Evolutionary conservation across 1,139 yeast genomes (phyloP).

Genomic region (Geotrichum macrosporum): DNA sequence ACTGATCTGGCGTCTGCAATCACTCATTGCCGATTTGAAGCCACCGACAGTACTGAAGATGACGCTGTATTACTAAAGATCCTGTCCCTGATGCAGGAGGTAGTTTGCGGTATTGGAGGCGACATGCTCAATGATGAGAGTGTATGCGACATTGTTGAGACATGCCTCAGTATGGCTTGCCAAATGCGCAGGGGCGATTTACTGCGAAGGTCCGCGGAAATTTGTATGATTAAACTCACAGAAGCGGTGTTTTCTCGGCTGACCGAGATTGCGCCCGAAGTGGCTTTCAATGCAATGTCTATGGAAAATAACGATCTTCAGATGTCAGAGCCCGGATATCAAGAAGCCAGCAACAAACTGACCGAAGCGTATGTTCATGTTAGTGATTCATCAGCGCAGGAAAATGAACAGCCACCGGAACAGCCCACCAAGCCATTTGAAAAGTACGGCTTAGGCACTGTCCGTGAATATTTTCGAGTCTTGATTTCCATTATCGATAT

Average conservation of each 20-base stretch:
- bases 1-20: slow-evolving; percentile 68
- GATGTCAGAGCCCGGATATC: slow-evolving; percentile 16
- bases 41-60: slow-evolving; percentile 88
- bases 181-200: slow-evolving; percentile 90
- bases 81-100: slow-evolving; percentile 63
- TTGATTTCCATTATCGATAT: slow-evolving; percentile 83
- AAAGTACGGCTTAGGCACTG: slow-evolving; percentile 64
- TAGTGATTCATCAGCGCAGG: not conserved
- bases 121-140: slow-evolving; percentile 70
- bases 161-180: slow-evolving; percentile 87
- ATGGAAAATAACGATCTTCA: slow-evolving; percentile 18
- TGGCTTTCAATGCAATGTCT: slow-evolving; percentile 25
- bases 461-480: slow-evolving; percentile 66
- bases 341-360: not conserved
- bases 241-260: slow-evolving; percentile 63
- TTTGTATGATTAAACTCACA: slow-evolving; percentile 63
- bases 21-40: slow-evolving; percentile 94
- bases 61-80: slow-evolving; percentile 87
- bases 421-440: slow-evolving; percentile 25
- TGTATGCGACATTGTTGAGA: slow-evolving; percentile 83
- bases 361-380: slow-evolving; percentile 7
- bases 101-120: slow-evolving; percentile 62
- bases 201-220: slow-evolving; percentile 82
- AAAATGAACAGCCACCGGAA: not conserved
- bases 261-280: slow-evolving; percentile 52